Base-by-base conservation (phyloP, 140 eudicot genomes). In the Senecio squalidus region DNA sequence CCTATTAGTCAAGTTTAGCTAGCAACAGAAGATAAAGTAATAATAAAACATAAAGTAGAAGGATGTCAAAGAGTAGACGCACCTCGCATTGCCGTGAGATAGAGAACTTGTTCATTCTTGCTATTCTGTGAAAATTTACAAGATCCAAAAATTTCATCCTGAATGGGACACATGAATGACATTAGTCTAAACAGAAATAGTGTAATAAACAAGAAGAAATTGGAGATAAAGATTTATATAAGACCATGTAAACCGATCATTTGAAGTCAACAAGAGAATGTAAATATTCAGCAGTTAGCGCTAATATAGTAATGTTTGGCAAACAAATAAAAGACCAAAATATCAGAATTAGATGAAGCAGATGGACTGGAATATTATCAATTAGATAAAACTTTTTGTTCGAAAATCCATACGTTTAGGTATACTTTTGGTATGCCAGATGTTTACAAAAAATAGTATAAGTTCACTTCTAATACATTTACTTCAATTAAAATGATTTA, bases 61-160 rank as follows among this genome's bases (percentile, higher is more conserved):
- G 23, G 29, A 39, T 13, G 40, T 41, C 44, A 50, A 16, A 7
- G 2, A 55, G 55, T 33, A 29, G 28, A 62, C 15, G 27, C 51
- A 89, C 97, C 88, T 69, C 78, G 77, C 84, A 70, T 77, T 53
- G 82, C 73, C 27, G 86, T 80, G 60, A 72, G 55, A 69, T 89
- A 89, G 5, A 89, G 77, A 53, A 82, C 66, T 59, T 60, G 84
- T 58, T 82, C 73, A 22, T 78, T 73, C 38, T 73, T 72, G 31
- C 41, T 45, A 30, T 61, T 66, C 27, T 68, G 87, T 48, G 94
- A 77, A 60, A 89, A 89, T 62, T 80, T 79, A 51, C 95, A 85
- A 67, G 50, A 85, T 55, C 95, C 86, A 68, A 89, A 82, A 2
- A 78, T 20, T 77, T 89, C 97, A 71, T 69, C 95, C 95, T 89